These are phyloP conservation scores for Epipyxis sp. DNA, from an alignment of 108 stramenopile species.

Conservation along the genomic window DNA sequence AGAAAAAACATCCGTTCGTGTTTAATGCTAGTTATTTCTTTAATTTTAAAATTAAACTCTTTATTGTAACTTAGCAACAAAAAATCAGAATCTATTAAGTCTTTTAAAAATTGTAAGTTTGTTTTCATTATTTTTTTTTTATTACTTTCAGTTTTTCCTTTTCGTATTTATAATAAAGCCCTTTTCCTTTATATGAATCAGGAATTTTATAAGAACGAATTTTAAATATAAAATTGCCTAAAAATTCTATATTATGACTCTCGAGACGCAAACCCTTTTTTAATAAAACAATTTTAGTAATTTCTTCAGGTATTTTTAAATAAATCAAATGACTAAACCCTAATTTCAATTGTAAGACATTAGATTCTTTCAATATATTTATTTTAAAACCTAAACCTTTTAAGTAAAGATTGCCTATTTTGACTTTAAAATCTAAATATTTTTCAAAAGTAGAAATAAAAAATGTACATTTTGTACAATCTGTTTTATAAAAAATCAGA, in stretches of 20 bases:
- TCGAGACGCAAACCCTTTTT: constrained; percentile 5
- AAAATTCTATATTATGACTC: neutral
- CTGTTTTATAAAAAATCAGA: constrained; percentile 21
- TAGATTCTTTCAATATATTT: neutral
- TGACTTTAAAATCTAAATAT: constrained; percentile 19
- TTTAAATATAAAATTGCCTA: constrained; percentile 10
- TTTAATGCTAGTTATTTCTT: too few relatives aligned
- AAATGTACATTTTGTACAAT: neutral
- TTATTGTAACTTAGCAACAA: too few relatives aligned
- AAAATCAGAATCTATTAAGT: too few relatives aligned
- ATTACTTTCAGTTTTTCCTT: neutral
- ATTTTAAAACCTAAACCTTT: constrained; percentile 26
- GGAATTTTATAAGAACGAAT: neutral
- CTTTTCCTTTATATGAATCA: constrained; percentile 19
- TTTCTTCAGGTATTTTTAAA: constrained; percentile 6
- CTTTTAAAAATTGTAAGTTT: too few relatives aligned
- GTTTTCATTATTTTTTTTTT: constrained; percentile 23
- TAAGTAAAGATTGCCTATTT: constrained; percentile 1
- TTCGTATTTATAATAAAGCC: constrained; percentile 20
- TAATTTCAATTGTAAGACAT: constrained; percentile 15
- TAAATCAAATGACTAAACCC: constrained; percentile 5
- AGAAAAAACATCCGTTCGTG: too few relatives aligned
- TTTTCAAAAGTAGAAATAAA: neutral
- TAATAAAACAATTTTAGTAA: neutral
- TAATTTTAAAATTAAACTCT: too few relatives aligned